These are phyloP conservation scores for Fusarium tuaranense DNA, from an alignment of 2,329 filamentous ascomycete species.

Conservation along the genomic window DNA sequence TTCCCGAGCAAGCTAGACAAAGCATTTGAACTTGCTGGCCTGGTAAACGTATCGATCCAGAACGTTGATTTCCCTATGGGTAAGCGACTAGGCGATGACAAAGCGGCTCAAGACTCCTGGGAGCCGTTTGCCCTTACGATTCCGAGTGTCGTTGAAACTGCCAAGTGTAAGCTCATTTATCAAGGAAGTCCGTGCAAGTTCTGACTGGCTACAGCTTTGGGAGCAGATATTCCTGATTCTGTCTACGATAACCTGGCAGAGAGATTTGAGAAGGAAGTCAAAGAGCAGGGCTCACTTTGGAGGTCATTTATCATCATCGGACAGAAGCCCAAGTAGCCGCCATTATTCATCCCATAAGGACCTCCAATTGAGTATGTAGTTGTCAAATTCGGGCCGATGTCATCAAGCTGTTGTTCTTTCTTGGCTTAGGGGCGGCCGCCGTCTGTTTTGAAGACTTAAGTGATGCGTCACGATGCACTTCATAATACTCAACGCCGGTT, in stretches of 20 bases:
- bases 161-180: slow-evolving; percentile 1
- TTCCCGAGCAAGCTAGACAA: not conserved
- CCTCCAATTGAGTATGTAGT: too few species aligned
- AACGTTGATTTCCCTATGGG: slow-evolving; percentile 15
- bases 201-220: not conserved
- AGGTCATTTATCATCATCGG: slow-evolving; percentile 6
- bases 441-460: not conserved
- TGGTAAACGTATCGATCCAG: not conserved
- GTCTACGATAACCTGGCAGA: not conserved
- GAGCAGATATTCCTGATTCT: not conserved
- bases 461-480: not conserved
- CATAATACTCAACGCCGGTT: not conserved
- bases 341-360: too few species aligned
- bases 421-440: not conserved
- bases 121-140: slow-evolving; percentile 16
- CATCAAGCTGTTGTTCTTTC: not conserved
- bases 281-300: slow-evolving; percentile 12
- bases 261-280: slow-evolving; percentile 23
- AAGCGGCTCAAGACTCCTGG: not conserved
- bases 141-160: slow-evolving; percentile 5
- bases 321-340: not conserved
- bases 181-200: too few species aligned
- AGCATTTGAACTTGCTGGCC: not conserved
- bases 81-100: not conserved
- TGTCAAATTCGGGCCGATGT: not conserved